phyloP scores from a whole-genome alignment of 192 early-diverging fungal genomes.

The Gamsiella multidivaricata region DNA sequence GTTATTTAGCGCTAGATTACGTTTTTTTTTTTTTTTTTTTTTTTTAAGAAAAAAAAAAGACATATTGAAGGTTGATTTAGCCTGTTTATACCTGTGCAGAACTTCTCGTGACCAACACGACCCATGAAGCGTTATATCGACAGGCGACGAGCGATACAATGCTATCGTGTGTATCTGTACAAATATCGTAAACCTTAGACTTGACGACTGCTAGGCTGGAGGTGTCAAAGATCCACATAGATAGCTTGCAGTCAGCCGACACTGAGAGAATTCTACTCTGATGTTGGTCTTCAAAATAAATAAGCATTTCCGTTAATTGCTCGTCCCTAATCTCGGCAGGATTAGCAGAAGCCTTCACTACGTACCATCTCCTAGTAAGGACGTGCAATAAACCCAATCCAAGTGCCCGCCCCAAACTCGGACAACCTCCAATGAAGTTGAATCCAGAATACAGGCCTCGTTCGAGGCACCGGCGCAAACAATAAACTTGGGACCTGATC shows the following conservation, averaged over 20 bases:
- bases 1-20: too few relatives aligned
- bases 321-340: background rate
- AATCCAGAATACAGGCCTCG: slow-evolving; percentile 64
- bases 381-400: slow-evolving; percentile 66
- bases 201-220: slow-evolving; percentile 56
- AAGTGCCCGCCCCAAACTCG: slow-evolving; percentile 69
- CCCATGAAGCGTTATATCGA: slow-evolving; percentile 7
- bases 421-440: slow-evolving; percentile 63
- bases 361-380: slow-evolving; percentile 61
- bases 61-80: background rate
- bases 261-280: slow-evolving; percentile 57
- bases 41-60: too few relatives aligned
- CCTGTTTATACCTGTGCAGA: slow-evolving; percentile 17
- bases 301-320: too few relatives aligned
- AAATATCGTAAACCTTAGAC: slow-evolving; percentile 43
- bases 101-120: slow-evolving; percentile 19
- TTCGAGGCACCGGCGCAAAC: slow-evolving; percentile 64
- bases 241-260: slow-evolving; percentile 59
- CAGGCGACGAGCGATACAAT: slow-evolving; percentile 23
- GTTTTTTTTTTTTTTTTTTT: too few relatives aligned
- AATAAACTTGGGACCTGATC: slow-evolving; percentile 57
- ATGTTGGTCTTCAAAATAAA: slow-evolving; percentile 45
- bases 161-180: slow-evolving; percentile 12
- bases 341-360: background rate
- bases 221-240: slow-evolving; percentile 66